Evolutionary conservation across 768 basidiomycete genomes (phyloP).

Genomic region (Mycena alexandri): DNA sequence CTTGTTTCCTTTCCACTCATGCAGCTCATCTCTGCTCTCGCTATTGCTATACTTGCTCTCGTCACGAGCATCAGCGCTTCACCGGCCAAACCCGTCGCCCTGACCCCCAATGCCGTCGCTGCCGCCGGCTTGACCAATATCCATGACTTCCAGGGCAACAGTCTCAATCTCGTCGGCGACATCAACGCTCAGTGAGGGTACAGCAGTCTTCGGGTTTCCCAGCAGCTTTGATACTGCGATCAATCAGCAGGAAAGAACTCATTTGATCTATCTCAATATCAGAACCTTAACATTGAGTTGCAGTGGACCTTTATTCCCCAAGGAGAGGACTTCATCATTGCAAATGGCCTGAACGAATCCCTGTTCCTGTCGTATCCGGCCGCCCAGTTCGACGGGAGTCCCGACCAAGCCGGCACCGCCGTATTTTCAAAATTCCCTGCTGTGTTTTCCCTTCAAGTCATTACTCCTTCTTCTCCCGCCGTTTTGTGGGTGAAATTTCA

Average conservation of each 20-base stretch:
- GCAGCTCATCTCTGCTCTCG: no score
- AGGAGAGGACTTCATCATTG: background rate
- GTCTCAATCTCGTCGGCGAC: slow-evolving; percentile 1
- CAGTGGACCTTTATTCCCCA: background rate
- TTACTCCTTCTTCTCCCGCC: background rate
- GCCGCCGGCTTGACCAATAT: background rate
- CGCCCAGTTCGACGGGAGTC: background rate
- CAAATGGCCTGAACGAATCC: background rate
- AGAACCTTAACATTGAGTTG: no score
- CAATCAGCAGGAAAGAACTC: background rate
- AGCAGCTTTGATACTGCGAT: background rate
- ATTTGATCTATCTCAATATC: background rate
- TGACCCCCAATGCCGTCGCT: background rate
- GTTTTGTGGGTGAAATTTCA: background rate
- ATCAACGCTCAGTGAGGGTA: background rate
- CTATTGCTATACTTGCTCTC: no score
- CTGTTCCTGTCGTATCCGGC: slow-evolving; percentile 8
- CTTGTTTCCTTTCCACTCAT: no score
- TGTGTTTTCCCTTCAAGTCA: background rate
- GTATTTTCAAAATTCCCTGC: background rate
- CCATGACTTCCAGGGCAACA: background rate
- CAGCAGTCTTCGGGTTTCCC: slow-evolving; percentile 1
- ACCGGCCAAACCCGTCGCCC: background rate
- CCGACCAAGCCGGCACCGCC: background rate
- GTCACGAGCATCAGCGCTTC: no score